Base-by-base conservation (phyloP, 2,329 filamentous ascomycete genomes). In the Diaporthe capsici region DNA sequence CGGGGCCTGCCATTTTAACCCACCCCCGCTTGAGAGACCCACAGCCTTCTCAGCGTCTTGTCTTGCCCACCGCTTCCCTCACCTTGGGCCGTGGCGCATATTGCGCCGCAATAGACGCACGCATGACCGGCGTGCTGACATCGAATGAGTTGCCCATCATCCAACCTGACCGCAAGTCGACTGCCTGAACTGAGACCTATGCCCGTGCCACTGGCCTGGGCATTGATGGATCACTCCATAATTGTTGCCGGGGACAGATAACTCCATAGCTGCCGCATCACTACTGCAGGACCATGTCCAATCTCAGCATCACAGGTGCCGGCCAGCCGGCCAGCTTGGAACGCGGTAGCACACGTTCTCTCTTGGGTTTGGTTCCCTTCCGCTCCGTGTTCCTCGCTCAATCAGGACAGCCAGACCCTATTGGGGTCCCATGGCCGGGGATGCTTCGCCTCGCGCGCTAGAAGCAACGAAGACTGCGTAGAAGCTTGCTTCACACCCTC, bases 401-500 rank as follows among this genome's bases (percentile, higher is more conserved):
- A 28, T 28, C 34, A 47, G 42, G 37, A 31, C 49, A 39, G 5
- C 44, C 70, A 60, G 17, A 12, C 51, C 17, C 28, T n/a, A 37
- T 39, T 17, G 44, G 25, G 55, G 71, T n/a, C 57, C 31, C 25
- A 55, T 49, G 47, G 8, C 65, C 65, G n/a, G 49, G 20, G 55
- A 49, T 53, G 34, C 57, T 70, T 75, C 72, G 72, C 75, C 75
- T 72, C 72, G 74, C 72, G 65, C 75, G 75, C 75, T 76, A 76
- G 75, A 76, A 76, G 55, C n/a, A 55, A 37, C 61, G 75, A 76
- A 76, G 72, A 55, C 72, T 60, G 75, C 39, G 53, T 74, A 60
- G 75, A 76, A 76, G 75, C 72, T 67, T 72, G 72, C 75, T 76
- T 74, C 65, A 76, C 75, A 76, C 75, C 72, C 72, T 72, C 75